Evolutionary conservation across 1,284 basidiomycete genomes (phyloP), one percentile per base, ranked within the genome.

Genomic region (Inonotus obliquus): DNA sequence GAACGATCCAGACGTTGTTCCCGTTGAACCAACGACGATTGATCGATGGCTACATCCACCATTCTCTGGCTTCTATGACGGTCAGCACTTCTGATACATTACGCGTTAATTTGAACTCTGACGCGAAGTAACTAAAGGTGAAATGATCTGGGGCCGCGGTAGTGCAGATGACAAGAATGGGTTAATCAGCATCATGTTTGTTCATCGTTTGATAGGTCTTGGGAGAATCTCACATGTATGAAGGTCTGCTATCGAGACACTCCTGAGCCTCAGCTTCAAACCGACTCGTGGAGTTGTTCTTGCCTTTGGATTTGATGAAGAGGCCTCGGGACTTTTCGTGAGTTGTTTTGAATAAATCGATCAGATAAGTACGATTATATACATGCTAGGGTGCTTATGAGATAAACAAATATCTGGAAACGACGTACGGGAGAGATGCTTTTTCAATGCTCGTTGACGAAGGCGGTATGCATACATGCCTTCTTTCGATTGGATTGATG

Each of bases 401-500:
- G 48, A 65, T 81, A 44, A 69, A 71, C 29, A 65, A 70, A n/a
- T 70, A 74, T 63, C 65, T 85, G 32, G 72, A 80, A 52, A 69
- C 75, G 21, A 76, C 74, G 57, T 85, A 81, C 67, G 85, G 84
- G 44, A 67, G 75, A 56, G 72, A 84, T 67, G 77, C 78, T 2
- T 80, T 83, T 60, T 75, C 77, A 2, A 76, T 86, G 71, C 72
- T 87, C 38, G 75, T 86, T 38, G 77, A 78, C 62, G 77, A 78
- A 66, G 77, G 79, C 25, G 69, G 76, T 70, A 67, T 68, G 71
- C 63, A 11, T 19, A 6, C 25, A 7, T n/a, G 13, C 29, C 38
- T 35, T 19, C 10, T 44, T 37, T 23, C n/a, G n/a, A n/a, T 59
- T 54, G 7, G 25, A 27, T n/a, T 32, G 5, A 4, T 19, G n/a